Base-by-base conservation (phyloP, 192 early-diverging fungal species). In the Podila clonocystis region DNA sequence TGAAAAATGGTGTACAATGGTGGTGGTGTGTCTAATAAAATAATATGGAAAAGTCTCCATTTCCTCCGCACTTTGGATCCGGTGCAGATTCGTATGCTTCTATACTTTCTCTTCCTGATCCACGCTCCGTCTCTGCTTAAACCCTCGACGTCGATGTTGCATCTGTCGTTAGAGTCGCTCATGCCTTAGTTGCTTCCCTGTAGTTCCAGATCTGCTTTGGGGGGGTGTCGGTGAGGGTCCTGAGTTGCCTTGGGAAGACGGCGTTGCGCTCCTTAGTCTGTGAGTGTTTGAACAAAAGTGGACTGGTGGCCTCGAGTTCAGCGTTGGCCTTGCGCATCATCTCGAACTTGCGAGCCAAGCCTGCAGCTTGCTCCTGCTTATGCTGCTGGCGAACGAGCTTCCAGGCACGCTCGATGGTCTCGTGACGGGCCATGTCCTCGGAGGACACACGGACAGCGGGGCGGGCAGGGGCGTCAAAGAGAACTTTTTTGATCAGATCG, bases 221-320 rank as follows among this genome's bases (percentile, higher is more conserved):
- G 13, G 93, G 92, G 8, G 93, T 94, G 69, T 93, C 93, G 3
- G 92, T 93, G 31, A 92, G 88, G 63, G 91, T 91, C 55, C 90
- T 91, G 85, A 93, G 88, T 77, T 92, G 89, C 13, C 89, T 85
- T 19, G 92, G 93, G 75, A 93, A 94, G 11, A 88, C 87, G 17
- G 83, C 72, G 36, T 88, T 88, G 33, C 86, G 61, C 26, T 77
- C 74, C 64, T 91, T 89, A 50, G 82, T 87, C 63, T 89, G 87
- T 30, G 93, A 90, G 33, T 73, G 87, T 68, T 90, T 86, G 87
- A 89, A 94, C 60, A 94, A 84, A 24, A 82, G 66, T 19, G 85
- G 72, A 63, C 85, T 87, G 30, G 86, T 85, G 63, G 86, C 83
- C 72, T 91, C 91, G 58, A 94, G 73, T 58, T 91, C 90, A 22